Percentiles rank a stretch among this genome's conserved stretches.
These are phyloP conservation scores for Picea sitchensis DNA, from an alignment of 75 land plant genomes.

Conservation along the genomic window DNA sequence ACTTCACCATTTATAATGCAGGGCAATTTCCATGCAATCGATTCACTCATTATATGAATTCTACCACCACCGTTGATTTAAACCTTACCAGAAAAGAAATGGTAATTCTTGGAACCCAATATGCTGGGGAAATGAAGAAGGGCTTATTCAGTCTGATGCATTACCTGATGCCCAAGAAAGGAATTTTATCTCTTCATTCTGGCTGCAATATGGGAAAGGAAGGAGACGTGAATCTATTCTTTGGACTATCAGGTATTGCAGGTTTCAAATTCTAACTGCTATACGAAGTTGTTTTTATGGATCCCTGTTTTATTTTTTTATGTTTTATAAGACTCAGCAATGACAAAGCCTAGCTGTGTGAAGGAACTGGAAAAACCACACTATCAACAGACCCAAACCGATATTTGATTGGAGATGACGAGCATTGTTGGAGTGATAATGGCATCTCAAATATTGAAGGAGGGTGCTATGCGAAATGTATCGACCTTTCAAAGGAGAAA, in stretches of 20 bases:
- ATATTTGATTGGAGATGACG: constrained; percentile 47
- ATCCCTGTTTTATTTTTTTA: not conserved
- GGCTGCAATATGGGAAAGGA: constrained; percentile 55
- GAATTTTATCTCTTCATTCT: constrained; percentile 44
- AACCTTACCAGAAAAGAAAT: constrained; percentile 44
- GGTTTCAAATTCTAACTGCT: not conserved
- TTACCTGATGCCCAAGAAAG: constrained; percentile 52
- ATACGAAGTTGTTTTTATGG: not conserved
- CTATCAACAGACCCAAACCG: constrained; percentile 49
- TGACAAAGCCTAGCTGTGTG: not conserved
- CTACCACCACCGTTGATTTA: constrained; percentile 48
- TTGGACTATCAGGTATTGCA: constrained; percentile 48
- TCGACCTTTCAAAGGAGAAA: constrained; percentile 35
- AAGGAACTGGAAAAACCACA: constrained; percentile 52
- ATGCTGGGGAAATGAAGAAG: constrained; percentile 63
- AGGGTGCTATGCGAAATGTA: constrained; percentile 47
- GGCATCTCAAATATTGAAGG: constrained; percentile 59
- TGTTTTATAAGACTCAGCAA: not conserved
- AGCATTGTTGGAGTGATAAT: constrained; percentile 48
- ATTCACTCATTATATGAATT: constrained; percentile 48
- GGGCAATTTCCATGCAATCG: constrained; percentile 53
- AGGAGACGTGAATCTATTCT: constrained; percentile 52
- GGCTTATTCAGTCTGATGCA: constrained; percentile 55
- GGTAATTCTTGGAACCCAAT: constrained; percentile 48
- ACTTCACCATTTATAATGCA: constrained; percentile 53